Evolutionary conservation across 129 eudicot species (phyloP), one percentile per base, ranked within the genome.

Genomic region (Helichrysum umbraculigerum): DNA sequence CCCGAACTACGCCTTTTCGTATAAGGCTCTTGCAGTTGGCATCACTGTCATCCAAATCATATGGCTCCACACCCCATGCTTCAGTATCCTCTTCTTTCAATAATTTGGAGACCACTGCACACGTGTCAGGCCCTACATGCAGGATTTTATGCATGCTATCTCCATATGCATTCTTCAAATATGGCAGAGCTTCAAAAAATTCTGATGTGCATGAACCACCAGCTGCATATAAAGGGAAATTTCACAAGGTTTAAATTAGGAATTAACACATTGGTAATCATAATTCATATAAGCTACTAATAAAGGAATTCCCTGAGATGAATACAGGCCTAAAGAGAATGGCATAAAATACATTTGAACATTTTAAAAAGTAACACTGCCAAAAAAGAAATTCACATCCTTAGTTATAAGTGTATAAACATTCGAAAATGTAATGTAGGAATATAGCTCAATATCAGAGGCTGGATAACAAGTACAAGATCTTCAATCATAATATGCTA

Each of bases 31-130:
- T 86, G 87, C 97, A 92, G 73, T 71, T 80, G 66, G 50, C 76
- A 89, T 92, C 96, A 73, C 78, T 81, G 70, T 92, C 97, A 70
- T 91, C 97, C 41, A 91, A 81, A 42, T 91, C 97, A 83, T 88
- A 91, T 4, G 97, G 97, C 69, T 91, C 97, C 51, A 91, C 82
- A 63, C 95, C 97, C 97, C 97, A 91, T n/a, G 97, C 95, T 83
- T 86, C 97, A 1, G 91, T 87, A 68, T 87, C 93, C 67, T 89
- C 96, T 89, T 92, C 97, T 83, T 87, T 92, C 57, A 87, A 71
- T 71, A 92, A 61, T 22, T 78, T 79, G 54, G 96, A 83, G 16
- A 92, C 88, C 78, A 92, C 89, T n/a, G 93, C 86, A 82, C 97
- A 92, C 14, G 92, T 89, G 59, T 92, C 97, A 3, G 97, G 97